phyloP scores from a whole-genome alignment of 306 rosid species.

The Citrullus colocynthis region DNA sequence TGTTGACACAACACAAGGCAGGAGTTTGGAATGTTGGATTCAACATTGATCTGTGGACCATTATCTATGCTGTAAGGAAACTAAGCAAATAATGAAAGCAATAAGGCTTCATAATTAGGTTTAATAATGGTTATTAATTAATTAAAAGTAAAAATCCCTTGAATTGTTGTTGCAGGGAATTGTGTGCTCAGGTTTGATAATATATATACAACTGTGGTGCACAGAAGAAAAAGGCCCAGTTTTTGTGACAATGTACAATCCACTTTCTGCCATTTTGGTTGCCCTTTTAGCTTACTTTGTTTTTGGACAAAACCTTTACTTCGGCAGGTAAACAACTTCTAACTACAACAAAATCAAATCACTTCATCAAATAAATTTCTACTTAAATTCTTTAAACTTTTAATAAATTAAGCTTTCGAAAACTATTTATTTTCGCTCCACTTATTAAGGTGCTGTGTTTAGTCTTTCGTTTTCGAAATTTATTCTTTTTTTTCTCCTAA shows the following conservation, averaged over 20 bases:
- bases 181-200: slow-evolving; percentile 31
- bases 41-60: slow-evolving; percentile 60
- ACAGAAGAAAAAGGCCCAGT: slow-evolving; percentile 71
- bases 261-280: slow-evolving; percentile 48
- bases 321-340: slow-evolving; percentile 42
- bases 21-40: slow-evolving; percentile 61
- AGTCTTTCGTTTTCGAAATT: too few species aligned
- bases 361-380: too few species aligned
- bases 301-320: slow-evolving; percentile 62
- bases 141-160: too few species aligned
- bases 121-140: too few species aligned
- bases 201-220: slow-evolving; percentile 65
- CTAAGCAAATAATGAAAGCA: too few species aligned
- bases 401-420: too few species aligned
- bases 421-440: too few species aligned
- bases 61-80: slow-evolving; percentile 55
- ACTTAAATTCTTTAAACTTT: too few species aligned
- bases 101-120: too few species aligned
- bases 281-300: slow-evolving; percentile 62
- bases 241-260: slow-evolving; percentile 67
- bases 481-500: too few species aligned
- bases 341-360: too few species aligned
- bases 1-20: slow-evolving; percentile 26
- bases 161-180: slow-evolving; percentile 38
- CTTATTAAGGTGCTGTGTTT: too few species aligned